These are phyloP conservation scores for Ophiostoma pallidulum DNA, from an alignment of 2,329 filamentous ascomycete species.

Conservation along the genomic window DNA sequence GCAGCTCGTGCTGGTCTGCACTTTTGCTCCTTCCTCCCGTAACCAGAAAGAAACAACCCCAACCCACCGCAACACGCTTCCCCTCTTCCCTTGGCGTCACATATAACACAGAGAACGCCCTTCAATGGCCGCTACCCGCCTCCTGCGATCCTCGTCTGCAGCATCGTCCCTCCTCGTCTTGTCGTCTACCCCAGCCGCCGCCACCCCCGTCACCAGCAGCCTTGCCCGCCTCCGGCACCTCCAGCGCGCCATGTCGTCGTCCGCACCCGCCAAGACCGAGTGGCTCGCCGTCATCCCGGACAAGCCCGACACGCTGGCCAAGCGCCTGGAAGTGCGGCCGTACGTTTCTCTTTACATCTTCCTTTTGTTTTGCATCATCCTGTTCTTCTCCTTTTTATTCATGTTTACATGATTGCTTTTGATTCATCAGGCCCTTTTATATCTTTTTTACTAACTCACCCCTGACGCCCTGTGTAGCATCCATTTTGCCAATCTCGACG, in stretches of 20 bases:
- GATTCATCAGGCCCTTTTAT: too few relatives aligned
- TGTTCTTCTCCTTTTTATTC: too few relatives aligned
- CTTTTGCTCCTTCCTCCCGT: background rate
- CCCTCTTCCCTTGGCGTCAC: too few relatives aligned
- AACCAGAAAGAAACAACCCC: too few relatives aligned
- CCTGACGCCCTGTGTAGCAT: too few relatives aligned
- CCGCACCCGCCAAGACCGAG: slow-evolving; percentile 35
- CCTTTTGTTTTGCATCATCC: background rate
- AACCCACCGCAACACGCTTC: too few relatives aligned
- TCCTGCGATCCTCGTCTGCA: background rate
- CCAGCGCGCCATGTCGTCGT: slow-evolving; percentile 24
- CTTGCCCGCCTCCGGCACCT: background rate
- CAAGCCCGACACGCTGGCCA: slow-evolving; percentile 48
- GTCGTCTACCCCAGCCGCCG: background rate
- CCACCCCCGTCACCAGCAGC: background rate
- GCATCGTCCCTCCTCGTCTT: background rate
- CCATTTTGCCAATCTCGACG: slow-evolving; percentile 50
- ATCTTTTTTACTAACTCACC: too few relatives aligned
- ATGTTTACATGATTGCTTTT: too few relatives aligned
- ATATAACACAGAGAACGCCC: too few relatives aligned
- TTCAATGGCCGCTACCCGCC: slow-evolving; percentile 3
- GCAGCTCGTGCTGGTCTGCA: too few relatives aligned
- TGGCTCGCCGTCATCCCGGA: slow-evolving; percentile 64
- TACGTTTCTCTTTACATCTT: slow-evolving; percentile 26
- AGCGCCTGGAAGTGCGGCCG: slow-evolving; percentile 52